Evolutionary conservation across 2,329 filamentous ascomycete genomes (phyloP).

Genomic region (Scedosporium dehoogii): DNA sequence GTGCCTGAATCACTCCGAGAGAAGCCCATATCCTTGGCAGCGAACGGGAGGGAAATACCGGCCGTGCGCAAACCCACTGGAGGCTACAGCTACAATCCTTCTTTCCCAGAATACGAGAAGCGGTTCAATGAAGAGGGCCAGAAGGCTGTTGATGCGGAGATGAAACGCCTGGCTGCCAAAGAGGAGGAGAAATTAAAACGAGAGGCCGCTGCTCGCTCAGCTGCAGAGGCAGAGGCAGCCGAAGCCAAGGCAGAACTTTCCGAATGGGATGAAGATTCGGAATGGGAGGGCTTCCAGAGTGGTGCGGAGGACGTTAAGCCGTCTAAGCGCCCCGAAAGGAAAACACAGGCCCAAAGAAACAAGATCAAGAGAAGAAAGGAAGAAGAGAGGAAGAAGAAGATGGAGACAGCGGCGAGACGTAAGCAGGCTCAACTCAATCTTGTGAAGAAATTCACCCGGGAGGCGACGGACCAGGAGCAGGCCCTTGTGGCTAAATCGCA

Average conservation of each 20-base stretch:
- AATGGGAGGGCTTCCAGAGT: slow-evolving; percentile 84
- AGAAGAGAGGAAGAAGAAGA: slow-evolving; percentile 65
- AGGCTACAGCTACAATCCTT: slow-evolving; percentile 87
- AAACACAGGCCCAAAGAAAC: slow-evolving; percentile 80
- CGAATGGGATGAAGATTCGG: slow-evolving; percentile 78
- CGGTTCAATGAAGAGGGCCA: slow-evolving; percentile 65
- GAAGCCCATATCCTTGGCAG: slow-evolving; percentile 71
- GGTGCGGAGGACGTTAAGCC: slow-evolving; percentile 60
- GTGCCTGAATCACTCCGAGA: slow-evolving; percentile 67
- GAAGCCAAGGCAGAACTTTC: slow-evolving; percentile 55
- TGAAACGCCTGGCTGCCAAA: slow-evolving; percentile 58
- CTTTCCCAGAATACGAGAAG: slow-evolving; percentile 75
- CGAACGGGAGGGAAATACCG: slow-evolving; percentile 68
- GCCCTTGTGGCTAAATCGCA: slow-evolving; percentile 28
- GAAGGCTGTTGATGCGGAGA: slow-evolving; percentile 71
- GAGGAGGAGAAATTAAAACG: slow-evolving; percentile 56
- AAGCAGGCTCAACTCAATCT: slow-evolving; percentile 61
- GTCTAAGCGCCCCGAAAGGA: slow-evolving; percentile 66
- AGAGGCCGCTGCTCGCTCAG: slow-evolving; percentile 59
- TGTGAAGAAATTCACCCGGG: slow-evolving; percentile 60
- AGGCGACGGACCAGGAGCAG: slow-evolving; percentile 48
- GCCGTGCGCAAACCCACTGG: slow-evolving; percentile 70
- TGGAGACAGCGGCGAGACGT: slow-evolving; percentile 65
- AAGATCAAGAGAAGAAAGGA: slow-evolving; percentile 82
- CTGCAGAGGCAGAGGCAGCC: slow-evolving; percentile 65